Evolutionary conservation across 352 stramenopile species (phyloP), one percentile per base, ranked within the genome.

Genomic region (Pythium utonaiense): DNA sequence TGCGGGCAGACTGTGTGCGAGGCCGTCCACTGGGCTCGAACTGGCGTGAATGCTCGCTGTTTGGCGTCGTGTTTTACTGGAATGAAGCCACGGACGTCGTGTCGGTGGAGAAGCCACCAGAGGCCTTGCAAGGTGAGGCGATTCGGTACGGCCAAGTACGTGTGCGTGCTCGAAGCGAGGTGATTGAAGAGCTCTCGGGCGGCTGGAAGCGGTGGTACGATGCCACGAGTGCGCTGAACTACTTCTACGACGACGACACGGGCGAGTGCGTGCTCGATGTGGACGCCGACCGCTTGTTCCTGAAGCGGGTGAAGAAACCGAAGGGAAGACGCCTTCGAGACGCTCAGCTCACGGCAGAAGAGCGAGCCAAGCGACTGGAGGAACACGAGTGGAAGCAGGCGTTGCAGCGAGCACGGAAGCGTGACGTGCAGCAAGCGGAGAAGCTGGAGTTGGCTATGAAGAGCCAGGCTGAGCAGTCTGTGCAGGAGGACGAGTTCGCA

Each of bases 151-250:
- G 69, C 3, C 69, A 90, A 52, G 66, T 69, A 8, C 66, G 77
- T 13, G 74, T 92, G 14, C 72, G 71, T 19, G 58, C 72, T 21
- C 71, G 78, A 10, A 88, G 80, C 49, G 80, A 91, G 57, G 72
- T 70, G 48, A 86, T 91, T n/a, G 78, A 91, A 45, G 67, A 77
- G n/a, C 31, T 63, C 1, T 14, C 34, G 1, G 31, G 64, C 6
- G 75, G 69, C 1, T 93, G 83, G 80, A 58, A 66, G 58, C 77
- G 76, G 3, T 91, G 77, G 34, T 88, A 88, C 55, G 80, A 91
- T 44, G 61, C 66, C 1, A 57, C 64, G 2, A 87, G 69, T 1
- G 70, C 77, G 24, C 75, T 83, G 40, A 83, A 68, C 3, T 93
- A 87, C 49, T 89, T 86, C 60, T 88, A 74, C 50, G 78, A 93